Conservation (phyloP, 1,284 basidiomycete genomes). For the Cutaneotrichosporon dermatis region DNA sequence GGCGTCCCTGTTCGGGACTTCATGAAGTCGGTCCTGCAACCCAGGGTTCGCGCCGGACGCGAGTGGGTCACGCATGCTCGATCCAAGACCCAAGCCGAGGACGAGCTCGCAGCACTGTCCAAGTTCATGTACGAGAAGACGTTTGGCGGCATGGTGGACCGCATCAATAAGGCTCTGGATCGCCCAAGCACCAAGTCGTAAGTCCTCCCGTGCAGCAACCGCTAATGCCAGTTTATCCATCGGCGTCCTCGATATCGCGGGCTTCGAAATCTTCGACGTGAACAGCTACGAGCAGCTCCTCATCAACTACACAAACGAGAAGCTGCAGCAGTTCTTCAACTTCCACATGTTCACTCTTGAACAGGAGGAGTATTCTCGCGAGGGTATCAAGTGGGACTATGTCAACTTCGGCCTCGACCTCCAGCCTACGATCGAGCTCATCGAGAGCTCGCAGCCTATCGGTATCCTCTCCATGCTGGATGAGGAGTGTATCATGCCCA, state of each 20-base stretch:
- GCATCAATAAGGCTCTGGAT: slow-evolving; percentile 91
- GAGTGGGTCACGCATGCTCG: slow-evolving; percentile 96
- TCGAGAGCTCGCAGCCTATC: slow-evolving; percentile 69
- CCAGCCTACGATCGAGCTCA: slow-evolving; percentile 97
- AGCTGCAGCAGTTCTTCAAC: slow-evolving; percentile 93
- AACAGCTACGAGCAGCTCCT: slow-evolving; percentile 96
- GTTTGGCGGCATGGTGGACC: slow-evolving; percentile 87
- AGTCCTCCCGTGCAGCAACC: slow-evolving; percentile 5
- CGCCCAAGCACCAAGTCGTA: slow-evolving; percentile 79
- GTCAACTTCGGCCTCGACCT: slow-evolving; percentile 97
- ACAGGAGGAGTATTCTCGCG: slow-evolving; percentile 96
- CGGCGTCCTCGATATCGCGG: slow-evolving; percentile 97
- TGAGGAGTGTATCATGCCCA: slow-evolving; percentile 99
- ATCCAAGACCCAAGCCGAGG: slow-evolving; percentile 84
- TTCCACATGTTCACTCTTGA: slow-evolving; percentile 99
- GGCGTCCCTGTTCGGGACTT: slow-evolving; percentile 89
- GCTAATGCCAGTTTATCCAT: slow-evolving; percentile 66
- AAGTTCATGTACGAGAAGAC: slow-evolving; percentile 98
- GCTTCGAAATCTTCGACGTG: slow-evolving; percentile 81
- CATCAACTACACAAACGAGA: slow-evolving; percentile 99
- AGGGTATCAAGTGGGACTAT: slow-evolving; percentile 97
- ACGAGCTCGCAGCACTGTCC: slow-evolving; percentile 87
- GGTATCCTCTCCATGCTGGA: slow-evolving; percentile 92
- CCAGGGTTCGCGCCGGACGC: slow-evolving; percentile 86
- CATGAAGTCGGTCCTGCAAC: slow-evolving; percentile 77